Evolutionary conservation across 352 stramenopile species (phyloP), one percentile per base, ranked within the genome.

Genomic region (Phytophthora foliorum): DNA sequence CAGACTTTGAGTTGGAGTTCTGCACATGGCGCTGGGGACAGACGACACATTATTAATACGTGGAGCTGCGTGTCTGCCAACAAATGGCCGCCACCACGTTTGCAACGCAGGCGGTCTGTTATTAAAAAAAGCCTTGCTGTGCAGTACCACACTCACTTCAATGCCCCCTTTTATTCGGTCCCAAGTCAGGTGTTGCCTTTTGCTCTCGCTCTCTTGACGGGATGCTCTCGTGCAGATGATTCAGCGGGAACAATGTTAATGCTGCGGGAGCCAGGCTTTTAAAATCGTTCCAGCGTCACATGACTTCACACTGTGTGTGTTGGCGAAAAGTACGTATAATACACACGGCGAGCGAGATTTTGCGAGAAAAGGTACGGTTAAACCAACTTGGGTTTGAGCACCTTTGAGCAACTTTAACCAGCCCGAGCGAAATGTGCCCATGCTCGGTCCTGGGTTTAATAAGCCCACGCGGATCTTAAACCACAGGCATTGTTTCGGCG

Each of bases 141-240:
- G 32, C 52, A 59, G 38, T 24, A 50, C 52, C 34, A 29, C 48
- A 5, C 27, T 27, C 27, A 67, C 48, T 59, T 60, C 59, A 67
- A 67, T 24, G 41, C 13, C 50, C 50, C 59, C 14, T 61, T 67
- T 61, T 67, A 61, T 66, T 42, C 32, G n/a, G 21, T 29, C 29
- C 38, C 39, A 27, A 48, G 19, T 39, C 59, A 67, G 50, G 59
- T 67, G 59, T 59, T 59, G 32, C 45, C 46, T 52, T 57, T 39
- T 52, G 58, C 58, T 46, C 59, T 59, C 59, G 59, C 57, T 65
- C 59, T 67, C 50, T 57, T 25, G 50, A 54, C 21, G 59, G 22
- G 50, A 67, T 67, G 59, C 59, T 53, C 16, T 45, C 27, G 46
- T 65, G 48, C 32, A 63, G 16, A 67, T 49, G 58, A 54, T 53